These are phyloP conservation scores for Malus hybrid DNA, from an alignment of 331 rosid species.

Conservation along the genomic window DNA sequence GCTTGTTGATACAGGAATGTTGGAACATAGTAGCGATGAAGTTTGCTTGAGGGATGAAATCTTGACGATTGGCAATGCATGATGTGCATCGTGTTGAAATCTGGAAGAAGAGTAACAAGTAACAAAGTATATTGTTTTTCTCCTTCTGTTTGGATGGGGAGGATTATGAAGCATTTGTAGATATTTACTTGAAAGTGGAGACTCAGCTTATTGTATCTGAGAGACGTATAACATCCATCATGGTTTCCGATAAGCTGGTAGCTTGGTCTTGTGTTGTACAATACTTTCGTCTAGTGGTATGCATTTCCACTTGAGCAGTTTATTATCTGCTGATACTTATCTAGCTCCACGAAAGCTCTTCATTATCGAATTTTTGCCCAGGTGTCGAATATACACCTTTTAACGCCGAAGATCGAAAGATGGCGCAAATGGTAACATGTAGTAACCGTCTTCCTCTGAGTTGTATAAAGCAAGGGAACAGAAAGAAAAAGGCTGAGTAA, in stretches of 20 bases:
- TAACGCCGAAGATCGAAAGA: background rate
- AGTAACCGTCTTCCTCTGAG: background rate
- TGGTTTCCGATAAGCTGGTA: background rate
- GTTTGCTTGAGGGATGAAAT: constrained; percentile 27
- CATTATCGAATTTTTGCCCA: background rate
- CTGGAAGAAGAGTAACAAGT: background rate
- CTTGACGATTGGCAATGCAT: constrained; percentile 28
- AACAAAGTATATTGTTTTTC: background rate
- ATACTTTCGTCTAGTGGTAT: background rate
- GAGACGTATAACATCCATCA: background rate
- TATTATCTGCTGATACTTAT: background rate
- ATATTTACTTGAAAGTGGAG: background rate
- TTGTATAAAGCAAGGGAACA: background rate
- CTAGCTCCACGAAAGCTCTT: background rate
- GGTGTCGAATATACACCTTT: background rate
- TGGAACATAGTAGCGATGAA: constrained; percentile 32
- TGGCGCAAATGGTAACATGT: background rate
- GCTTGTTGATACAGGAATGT: constrained; percentile 37
- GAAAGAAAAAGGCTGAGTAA: background rate
- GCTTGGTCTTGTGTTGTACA: background rate
- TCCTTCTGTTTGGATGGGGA: background rate
- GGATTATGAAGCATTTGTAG: constrained; percentile 1
- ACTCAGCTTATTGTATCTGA: background rate
- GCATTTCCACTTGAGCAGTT: too few species aligned
- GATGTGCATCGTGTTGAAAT: background rate